A percentile compares a stretch with the other conserved stretches of the same genome.
These are phyloP conservation scores for Saturnispora bothae DNA, from an alignment of 805 yeast genomes.

Conservation along the genomic window DNA sequence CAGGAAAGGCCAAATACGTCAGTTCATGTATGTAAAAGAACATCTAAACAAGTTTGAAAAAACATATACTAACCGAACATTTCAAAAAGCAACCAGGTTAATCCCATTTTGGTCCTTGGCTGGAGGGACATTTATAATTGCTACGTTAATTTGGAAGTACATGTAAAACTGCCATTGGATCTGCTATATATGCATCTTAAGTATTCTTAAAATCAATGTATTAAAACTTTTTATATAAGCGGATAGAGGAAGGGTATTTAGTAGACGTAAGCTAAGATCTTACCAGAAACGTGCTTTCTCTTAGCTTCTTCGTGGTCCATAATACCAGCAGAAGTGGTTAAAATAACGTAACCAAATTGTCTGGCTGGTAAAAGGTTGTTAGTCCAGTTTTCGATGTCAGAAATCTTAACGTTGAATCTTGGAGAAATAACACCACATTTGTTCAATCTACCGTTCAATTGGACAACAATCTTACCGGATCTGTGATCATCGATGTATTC, in stretches of 20 bases:
- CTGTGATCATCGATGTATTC: constrained; percentile 99
- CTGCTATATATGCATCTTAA: too few relatives aligned
- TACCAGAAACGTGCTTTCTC: constrained; percentile 99
- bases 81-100: constrained; percentile 1
- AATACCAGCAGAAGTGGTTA: constrained; percentile 98
- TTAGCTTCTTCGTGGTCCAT: constrained; percentile 99
- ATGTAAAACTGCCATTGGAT: too few relatives aligned
- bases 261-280: constrained; percentile 96
- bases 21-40: constrained; percentile 2
- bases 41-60: not conserved
- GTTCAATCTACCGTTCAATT: constrained; percentile 96
- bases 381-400: constrained; percentile 97
- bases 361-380: constrained; percentile 97
- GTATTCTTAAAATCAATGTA: not conserved
- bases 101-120: constrained; percentile 4
- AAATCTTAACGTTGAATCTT: constrained; percentile 94
- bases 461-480: constrained; percentile 94
- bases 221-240: constrained; percentile 1
- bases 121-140: not conserved
- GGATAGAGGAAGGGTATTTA: constrained; percentile 26
- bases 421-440: constrained; percentile 98
- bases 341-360: constrained; percentile 96
- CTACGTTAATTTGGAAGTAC: too few relatives aligned
- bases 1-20: constrained; percentile 1
- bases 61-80: not conserved